Conservation (phyloP, 2,329 filamentous ascomycete genomes). For the Neonectria magnoliae region DNA sequence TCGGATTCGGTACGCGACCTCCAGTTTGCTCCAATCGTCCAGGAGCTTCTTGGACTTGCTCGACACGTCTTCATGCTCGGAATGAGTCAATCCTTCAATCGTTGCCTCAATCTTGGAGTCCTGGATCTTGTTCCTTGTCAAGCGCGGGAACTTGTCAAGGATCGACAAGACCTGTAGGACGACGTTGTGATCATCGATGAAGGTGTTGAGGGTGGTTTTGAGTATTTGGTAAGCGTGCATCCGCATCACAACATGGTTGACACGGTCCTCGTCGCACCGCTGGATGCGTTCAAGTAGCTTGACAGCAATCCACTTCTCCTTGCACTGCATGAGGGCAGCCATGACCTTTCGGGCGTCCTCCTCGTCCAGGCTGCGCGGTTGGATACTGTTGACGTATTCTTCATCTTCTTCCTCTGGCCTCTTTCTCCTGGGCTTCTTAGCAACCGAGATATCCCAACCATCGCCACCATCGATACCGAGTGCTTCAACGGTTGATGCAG, state of each 20-base stretch:
- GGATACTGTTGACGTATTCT: slow-evolving; percentile 91
- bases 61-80: slow-evolving; percentile 79
- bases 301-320: slow-evolving; percentile 99
- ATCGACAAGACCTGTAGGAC: slow-evolving; percentile 90
- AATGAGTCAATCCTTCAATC: slow-evolving; percentile 73
- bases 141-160: slow-evolving; percentile 84
- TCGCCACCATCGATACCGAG: slow-evolving; percentile 94
- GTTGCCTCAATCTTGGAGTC: slow-evolving; percentile 94
- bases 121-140: slow-evolving; percentile 96
- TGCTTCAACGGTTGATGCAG: slow-evolving; percentile 89
- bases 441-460: slow-evolving; percentile 88
- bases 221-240: slow-evolving; percentile 98
- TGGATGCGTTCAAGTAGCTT: slow-evolving; percentile 93
- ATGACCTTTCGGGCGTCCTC: slow-evolving; percentile 92
- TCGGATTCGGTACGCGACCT: slow-evolving; percentile 92
- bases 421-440: slow-evolving; percentile 93
- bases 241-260: slow-evolving; percentile 87
- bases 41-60: slow-evolving; percentile 76
- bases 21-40: slow-evolving; percentile 87
- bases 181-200: slow-evolving; percentile 89
- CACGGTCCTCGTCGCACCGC: slow-evolving; percentile 83
- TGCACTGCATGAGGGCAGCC: slow-evolving; percentile 96
- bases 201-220: slow-evolving; percentile 85
- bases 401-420: slow-evolving; percentile 91
- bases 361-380: slow-evolving; percentile 81